Base-by-base conservation (phyloP, 2,329 filamentous ascomycete species). In the Pseudomassariella vexata region DNA sequence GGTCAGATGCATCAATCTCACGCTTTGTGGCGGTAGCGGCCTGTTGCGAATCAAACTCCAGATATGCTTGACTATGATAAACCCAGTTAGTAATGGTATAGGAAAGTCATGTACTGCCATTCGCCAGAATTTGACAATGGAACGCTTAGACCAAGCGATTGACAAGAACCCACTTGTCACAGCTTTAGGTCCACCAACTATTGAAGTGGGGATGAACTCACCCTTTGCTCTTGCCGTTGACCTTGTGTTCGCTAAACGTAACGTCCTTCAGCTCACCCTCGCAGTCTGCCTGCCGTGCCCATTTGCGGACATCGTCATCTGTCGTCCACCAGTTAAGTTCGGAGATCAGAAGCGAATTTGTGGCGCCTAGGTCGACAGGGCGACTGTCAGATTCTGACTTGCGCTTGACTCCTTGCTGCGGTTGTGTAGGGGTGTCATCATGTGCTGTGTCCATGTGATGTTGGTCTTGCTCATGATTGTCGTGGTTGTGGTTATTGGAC, bases 151-250 rank as follows among this genome's bases (percentile, higher is more conserved):
- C 8, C 14, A 22, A n/a, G 11, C 24, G 10, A 24, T 11, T 9
- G 15, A 15, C 6, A 18, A 24, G 15, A 9, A 28, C 14, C n/a
- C 11, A 28, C 7, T 18, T 11, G 24, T 16, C 16, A 22, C n/a
- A 9, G 17, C 16, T 14, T 19, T 32, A 5, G 10, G 8, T n/a
- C n/a, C n/a, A n/a, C n/a, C n/a, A n/a, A n/a, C n/a, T n/a, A 3
- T 14, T 20, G 20, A 9, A n/a, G 4, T 20, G 25, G 9, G 7
- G 12, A 20, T 10, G 11, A 14, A 60, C 79, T 42, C 70, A 94
- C 89, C 92, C 90, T 66, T 96, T 95, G 62, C 87, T 95, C 65
- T 98, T 98, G 47, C 92, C 92, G 47, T 98, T 98, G 28, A 96
- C 89, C 57, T 98, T 98, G 62, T 96, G 92, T 57, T 98, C 92